phyloP scores from a whole-genome alignment of 331 rosid genomes.

The Saraca asoca region DNA sequence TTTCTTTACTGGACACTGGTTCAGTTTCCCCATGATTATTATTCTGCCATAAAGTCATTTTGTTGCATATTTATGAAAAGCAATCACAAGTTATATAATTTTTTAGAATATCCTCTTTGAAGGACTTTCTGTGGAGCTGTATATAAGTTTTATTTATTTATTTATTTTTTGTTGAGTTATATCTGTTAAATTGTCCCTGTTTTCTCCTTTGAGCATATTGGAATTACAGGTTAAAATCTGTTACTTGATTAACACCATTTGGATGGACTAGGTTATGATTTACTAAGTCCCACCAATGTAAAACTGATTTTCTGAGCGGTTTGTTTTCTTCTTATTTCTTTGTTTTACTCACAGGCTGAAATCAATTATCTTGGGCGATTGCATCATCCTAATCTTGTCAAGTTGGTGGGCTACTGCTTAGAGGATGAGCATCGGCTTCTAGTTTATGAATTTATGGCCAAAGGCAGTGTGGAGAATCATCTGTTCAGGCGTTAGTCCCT shows the following conservation, averaged over 20 bases:
- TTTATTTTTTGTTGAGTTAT: too few relatives aligned
- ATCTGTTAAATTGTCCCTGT: background rate
- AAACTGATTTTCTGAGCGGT: conserved; percentile 13
- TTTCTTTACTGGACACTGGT: background rate
- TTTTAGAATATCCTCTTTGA: background rate
- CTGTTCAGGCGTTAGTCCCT: conserved; percentile 45
- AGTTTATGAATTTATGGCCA: conserved; percentile 58
- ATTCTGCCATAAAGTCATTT: conserved; percentile 5
- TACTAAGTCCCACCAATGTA: background rate
- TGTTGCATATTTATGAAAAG: conserved; percentile 21
- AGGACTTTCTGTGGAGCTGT: conserved; percentile 27
- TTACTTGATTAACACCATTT: background rate
- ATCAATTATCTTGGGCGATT: conserved; percentile 57
- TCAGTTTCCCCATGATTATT: background rate
- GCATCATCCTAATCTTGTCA: conserved; percentile 62
- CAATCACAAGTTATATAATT: conserved; percentile 7
- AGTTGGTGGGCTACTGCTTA: conserved; percentile 53
- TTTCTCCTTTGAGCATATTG: conserved; percentile 12
- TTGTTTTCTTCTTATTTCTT: conserved; percentile 23
- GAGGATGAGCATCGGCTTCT: conserved; percentile 54
- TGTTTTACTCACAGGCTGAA: conserved; percentile 49
- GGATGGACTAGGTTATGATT: conserved; percentile 16
- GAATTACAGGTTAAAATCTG: conserved; percentile 1
- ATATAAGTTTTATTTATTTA: background rate
- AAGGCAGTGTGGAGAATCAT: conserved; percentile 64